phyloP scores from a whole-genome alignment of 1,139 yeast genomes.

The Pichia sp. region DNA sequence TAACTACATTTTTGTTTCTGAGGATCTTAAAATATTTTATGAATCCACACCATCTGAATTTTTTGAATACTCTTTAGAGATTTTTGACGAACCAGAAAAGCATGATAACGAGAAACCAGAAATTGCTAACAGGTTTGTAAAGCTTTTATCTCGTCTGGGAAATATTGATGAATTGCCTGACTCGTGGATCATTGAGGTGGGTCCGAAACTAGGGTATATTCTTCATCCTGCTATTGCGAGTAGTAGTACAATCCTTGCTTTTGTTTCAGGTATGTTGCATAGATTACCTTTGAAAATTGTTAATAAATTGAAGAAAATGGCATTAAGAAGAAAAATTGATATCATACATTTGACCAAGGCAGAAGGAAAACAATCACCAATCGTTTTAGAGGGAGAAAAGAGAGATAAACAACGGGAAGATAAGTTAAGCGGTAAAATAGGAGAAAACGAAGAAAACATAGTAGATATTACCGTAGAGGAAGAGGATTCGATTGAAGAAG shows the following conservation, averaged over 20 bases:
- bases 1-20: not conserved
- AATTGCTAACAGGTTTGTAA: constrained; percentile 1
- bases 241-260: not conserved
- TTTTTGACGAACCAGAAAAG: not conserved
- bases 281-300: not conserved
- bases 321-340: constrained; percentile 2
- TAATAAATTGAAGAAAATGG: constrained; percentile 5
- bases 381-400: not conserved
- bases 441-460: not conserved
- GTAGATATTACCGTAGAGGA: not conserved
- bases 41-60: not conserved
- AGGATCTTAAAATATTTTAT: not conserved
- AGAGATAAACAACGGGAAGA: not conserved
- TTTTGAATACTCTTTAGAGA: not conserved
- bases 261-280: not conserved
- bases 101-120: not conserved
- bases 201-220: constrained; percentile 1
- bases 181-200: constrained; percentile 12
- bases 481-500: not conserved
- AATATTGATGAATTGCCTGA: constrained; percentile 3
- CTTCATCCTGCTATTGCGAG: constrained; percentile 3
- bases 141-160: constrained; percentile 3
- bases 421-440: not conserved
- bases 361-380: not conserved
- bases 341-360: not conserved